Evolutionary conservation across 2,329 filamentous ascomycete genomes (phyloP), one percentile per base, ranked within the genome.

Genomic region (Fusarium scirpi): DNA sequence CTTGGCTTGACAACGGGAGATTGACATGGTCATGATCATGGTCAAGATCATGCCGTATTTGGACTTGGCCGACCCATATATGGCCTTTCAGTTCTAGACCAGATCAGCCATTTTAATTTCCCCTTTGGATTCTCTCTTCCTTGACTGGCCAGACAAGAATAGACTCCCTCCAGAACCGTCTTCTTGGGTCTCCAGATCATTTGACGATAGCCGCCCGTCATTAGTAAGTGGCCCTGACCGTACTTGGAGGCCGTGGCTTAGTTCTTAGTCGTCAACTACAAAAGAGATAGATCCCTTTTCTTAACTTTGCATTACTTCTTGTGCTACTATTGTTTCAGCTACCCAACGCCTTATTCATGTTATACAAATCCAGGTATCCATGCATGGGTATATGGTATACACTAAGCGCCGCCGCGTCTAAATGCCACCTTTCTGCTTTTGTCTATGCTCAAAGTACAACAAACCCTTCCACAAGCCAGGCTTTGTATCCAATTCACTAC

Each of bases 331-430:
- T 38, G 55, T 62, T 66, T 66, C 48, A 66, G 27, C 62, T 32
- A 45, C 18, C 47, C 38, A 49, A 40, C 61, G 38, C 55, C 43
- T 22, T 40, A 16, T 45, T 61, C 29, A 60, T 70, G 45, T 70
- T 32, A 25, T 58, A 68, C 67, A 69, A 49, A 55, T 43, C 45
- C 34, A 38, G 34, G 34, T 38, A 38, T 53, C 38, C 49, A 40
- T 61, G 51, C 63, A 54, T 41, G 49, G 49, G 34, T 60, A 71
- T 57, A 48, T 55, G 15, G 51, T 27, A 20, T 38, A 41, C 30
- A 57, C 30, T 60, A 61, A 71, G 68, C 68, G 68, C 67, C 68
- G 54, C 68, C 68, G 55, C 68, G 68, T 71, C 59, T 69, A 69
- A 55, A 58, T 48, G 24, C 68, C 44, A 38, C 55, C 68, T 27